Conservation (phyloP, 805 yeast species). For the Candida multigemmis region DNA sequence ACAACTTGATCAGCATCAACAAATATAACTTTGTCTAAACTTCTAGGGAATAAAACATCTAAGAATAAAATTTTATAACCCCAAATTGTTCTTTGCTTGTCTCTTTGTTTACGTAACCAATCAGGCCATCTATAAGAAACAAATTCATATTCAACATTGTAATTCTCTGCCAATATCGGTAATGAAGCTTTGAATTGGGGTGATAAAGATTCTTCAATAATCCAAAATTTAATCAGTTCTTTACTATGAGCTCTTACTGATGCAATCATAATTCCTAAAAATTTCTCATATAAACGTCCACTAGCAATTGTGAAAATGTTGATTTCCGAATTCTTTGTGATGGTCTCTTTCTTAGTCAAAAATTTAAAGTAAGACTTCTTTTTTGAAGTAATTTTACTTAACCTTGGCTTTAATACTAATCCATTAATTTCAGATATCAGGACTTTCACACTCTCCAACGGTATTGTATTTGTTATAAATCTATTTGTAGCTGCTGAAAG, state of each 20-base stretch:
- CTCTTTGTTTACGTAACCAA: slow-evolving; percentile 77
- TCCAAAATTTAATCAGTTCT: slow-evolving; percentile 68
- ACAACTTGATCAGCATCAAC: slow-evolving; percentile 83
- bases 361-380: slow-evolving; percentile 5
- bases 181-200: slow-evolving; percentile 54
- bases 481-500: slow-evolving; percentile 36
- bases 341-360: no score
- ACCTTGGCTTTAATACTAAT: slow-evolving; percentile 32
- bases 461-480: slow-evolving; percentile 19
- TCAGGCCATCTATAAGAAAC: slow-evolving; percentile 89
- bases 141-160: slow-evolving; percentile 63
- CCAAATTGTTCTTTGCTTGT: slow-evolving; percentile 74
- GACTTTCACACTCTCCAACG: slow-evolving; percentile 14
- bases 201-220: slow-evolving; percentile 73
- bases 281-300: slow-evolving; percentile 71
- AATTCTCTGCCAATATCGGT: slow-evolving; percentile 48
- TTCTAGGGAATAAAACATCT: slow-evolving; percentile 81
- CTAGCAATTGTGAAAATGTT: slow-evolving; percentile 79
- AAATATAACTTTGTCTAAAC: slow-evolving; percentile 66
- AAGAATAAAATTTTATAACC: slow-evolving; percentile 81
- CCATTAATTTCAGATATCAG: slow-evolving; percentile 39
- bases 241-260: slow-evolving; percentile 65
- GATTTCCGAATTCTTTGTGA: slow-evolving; percentile 47
- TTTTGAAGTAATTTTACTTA: slow-evolving; percentile 21
- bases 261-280: slow-evolving; percentile 69